phyloP scores from a whole-genome alignment of 768 basidiomycete species.

The Calvatia gigantea region DNA sequence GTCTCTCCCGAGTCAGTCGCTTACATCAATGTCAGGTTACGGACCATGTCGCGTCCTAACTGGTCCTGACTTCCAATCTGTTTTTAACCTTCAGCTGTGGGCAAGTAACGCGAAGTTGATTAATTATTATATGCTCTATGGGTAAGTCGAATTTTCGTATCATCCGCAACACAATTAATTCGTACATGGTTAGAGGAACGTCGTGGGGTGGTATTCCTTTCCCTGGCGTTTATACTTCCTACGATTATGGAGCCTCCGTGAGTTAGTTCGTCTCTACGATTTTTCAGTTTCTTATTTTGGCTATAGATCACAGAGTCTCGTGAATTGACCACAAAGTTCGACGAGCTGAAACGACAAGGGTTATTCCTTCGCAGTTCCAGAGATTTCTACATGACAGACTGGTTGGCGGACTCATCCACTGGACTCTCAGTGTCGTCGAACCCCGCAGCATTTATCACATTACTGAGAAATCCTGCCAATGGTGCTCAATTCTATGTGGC shows the following conservation, averaged over 20 bases:
- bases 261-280: conserved; percentile 2
- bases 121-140: conserved; percentile 84
- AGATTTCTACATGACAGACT: conserved; percentile 77
- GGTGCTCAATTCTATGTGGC: conserved; percentile 64
- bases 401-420: conserved; percentile 59
- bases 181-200: conserved; percentile 53
- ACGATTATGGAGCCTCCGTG: conserved; percentile 75
- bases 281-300: background rate
- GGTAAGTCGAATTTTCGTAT: conserved; percentile 38
- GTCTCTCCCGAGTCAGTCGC: background rate
- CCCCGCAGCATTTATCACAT: conserved; percentile 52
- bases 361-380: conserved; percentile 77
- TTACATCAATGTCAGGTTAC: conserved; percentile 42
- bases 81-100: conserved; percentile 77
- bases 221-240: conserved; percentile 75
- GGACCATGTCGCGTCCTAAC: conserved; percentile 61
- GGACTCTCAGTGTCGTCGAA: conserved; percentile 40
- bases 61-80: conserved; percentile 70
- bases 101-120: conserved; percentile 80
- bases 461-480: conserved; percentile 67
- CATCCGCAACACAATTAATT: background rate
- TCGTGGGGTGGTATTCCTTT: conserved; percentile 83
- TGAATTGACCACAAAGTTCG: conserved; percentile 61
- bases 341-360: conserved; percentile 75
- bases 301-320: conserved; percentile 61